A percentile compares a stretch with the other conserved stretches of the same genome.
phyloP scores from a whole-genome alignment of 2,329 filamentous ascomycete genomes.

The Colletotrichum aenigma region DNA sequence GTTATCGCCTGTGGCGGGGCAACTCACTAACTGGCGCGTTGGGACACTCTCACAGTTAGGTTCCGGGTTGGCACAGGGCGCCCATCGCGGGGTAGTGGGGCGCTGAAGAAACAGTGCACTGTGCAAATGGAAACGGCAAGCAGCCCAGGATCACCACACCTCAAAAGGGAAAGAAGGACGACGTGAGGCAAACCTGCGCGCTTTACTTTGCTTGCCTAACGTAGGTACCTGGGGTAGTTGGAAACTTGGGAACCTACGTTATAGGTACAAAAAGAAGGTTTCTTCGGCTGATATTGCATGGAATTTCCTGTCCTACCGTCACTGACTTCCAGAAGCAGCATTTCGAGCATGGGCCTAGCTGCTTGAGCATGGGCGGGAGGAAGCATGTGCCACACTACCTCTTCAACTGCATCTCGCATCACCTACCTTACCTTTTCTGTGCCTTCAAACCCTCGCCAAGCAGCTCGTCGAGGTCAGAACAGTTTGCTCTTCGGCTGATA shows the following conservation, averaged over 20 bases:
- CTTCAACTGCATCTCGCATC: neutral
- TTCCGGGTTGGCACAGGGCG: neutral
- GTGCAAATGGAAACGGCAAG: neutral
- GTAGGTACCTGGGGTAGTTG: neutral
- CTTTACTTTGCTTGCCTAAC: neutral
- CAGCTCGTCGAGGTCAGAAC: neutral
- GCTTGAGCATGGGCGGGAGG: neutral
- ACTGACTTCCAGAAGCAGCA: neutral
- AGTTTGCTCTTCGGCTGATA: neutral
- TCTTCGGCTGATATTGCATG: neutral
- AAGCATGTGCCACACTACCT: neutral
- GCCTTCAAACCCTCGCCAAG: no score
- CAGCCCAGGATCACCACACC: neutral
- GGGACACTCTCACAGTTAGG: neutral
- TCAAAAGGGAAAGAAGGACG: neutral
- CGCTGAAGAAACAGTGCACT: constrained; percentile 4
- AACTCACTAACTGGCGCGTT: neutral
- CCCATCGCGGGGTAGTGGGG: constrained; percentile 19
- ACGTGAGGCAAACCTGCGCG: neutral
- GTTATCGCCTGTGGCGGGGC: constrained; percentile 15
- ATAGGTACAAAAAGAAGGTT: neutral
- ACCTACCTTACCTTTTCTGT: neutral
- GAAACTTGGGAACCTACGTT: neutral
- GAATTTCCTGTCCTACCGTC: neutral
- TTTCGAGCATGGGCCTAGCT: neutral